These are phyloP conservation scores for Schizochytrium sp. DNA, from an alignment of 108 stramenopile species.

Conservation along the genomic window DNA sequence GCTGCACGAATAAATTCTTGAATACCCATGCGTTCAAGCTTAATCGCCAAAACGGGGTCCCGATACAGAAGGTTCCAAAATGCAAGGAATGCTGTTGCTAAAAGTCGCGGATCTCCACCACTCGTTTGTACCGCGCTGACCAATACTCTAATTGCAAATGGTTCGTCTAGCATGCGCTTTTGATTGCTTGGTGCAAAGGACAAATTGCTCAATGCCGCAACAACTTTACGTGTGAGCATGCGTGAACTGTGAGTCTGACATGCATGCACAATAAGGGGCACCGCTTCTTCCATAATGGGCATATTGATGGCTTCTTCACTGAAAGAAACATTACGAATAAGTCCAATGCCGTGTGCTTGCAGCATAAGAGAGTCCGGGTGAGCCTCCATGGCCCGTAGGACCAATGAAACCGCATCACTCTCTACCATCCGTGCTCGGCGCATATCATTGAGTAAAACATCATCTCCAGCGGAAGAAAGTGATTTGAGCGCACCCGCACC, in stretches of 20 bases:
- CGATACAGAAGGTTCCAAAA: slow-evolving; percentile 5
- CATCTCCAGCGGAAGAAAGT: slow-evolving; percentile 21
- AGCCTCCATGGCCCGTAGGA: slow-evolving; percentile 15
- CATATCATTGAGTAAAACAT: background rate
- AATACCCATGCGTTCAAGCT: background rate
- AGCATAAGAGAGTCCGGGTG: background rate
- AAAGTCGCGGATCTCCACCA: background rate
- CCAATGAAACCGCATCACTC: background rate
- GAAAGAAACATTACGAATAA: slow-evolving; percentile 1
- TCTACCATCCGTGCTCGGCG: slow-evolving; percentile 9
- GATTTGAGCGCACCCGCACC: background rate
- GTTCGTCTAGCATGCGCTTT: background rate
- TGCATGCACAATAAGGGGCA: background rate
- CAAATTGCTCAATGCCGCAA: background rate
- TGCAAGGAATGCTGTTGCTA: slow-evolving; percentile 20
- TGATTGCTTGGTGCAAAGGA: slow-evolving; percentile 19
- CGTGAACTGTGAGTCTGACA: background rate
- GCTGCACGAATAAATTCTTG: background rate
- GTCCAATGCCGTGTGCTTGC: slow-evolving; percentile 6
- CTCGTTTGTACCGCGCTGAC: background rate
- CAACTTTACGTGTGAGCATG: background rate
- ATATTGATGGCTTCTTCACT: slow-evolving; percentile 19
- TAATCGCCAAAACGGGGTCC: background rate
- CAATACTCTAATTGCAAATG: background rate
- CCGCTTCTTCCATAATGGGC: background rate